Conservation (phyloP, 1,139 yeast species). For the Pichia cactophila region DNA sequence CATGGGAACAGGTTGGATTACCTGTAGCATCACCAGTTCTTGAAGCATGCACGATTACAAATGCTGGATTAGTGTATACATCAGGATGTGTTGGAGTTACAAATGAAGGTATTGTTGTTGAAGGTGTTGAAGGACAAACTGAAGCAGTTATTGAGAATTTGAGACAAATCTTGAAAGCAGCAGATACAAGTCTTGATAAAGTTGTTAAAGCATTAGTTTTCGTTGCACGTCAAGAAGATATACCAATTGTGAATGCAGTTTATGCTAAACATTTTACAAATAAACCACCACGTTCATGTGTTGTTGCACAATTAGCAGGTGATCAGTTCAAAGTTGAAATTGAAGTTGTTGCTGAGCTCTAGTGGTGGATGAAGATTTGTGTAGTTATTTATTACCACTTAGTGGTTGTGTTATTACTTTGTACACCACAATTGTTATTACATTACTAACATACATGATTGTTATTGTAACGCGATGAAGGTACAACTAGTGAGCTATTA, state of each 20-base stretch:
- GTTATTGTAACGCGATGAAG: too few relatives aligned
- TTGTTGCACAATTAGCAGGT: conserved; percentile 29
- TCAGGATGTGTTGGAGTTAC: conserved; percentile 38
- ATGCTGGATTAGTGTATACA: conserved; percentile 21
- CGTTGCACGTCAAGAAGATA: conserved; percentile 31
- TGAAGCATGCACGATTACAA: conserved; percentile 19
- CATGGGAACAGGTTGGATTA: conserved; percentile 21
- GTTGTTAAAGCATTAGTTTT: conserved; percentile 37
- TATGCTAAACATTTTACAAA: conserved; percentile 32
- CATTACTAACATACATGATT: too few relatives aligned
- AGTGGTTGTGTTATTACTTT: too few relatives aligned
- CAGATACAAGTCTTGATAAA: conserved; percentile 31
- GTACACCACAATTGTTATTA: too few relatives aligned
- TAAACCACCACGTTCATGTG: conserved; percentile 37
- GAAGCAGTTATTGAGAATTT: conserved; percentile 37
- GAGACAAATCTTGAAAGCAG: conserved; percentile 36
- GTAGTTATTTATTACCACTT: too few relatives aligned
- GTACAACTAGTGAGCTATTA: too few relatives aligned
- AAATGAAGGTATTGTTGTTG: conserved; percentile 33
- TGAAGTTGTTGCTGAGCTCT: conserved; percentile 30
- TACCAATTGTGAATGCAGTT: conserved; percentile 31
- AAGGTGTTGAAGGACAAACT: conserved; percentile 37
- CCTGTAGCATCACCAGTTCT: conserved; percentile 16
- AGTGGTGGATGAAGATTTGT: neutral
- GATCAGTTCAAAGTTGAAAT: conserved; percentile 29